phyloP scores from a whole-genome alignment of 1,139 yeast species.

The Magnusiomyces suaveolens region DNA sequence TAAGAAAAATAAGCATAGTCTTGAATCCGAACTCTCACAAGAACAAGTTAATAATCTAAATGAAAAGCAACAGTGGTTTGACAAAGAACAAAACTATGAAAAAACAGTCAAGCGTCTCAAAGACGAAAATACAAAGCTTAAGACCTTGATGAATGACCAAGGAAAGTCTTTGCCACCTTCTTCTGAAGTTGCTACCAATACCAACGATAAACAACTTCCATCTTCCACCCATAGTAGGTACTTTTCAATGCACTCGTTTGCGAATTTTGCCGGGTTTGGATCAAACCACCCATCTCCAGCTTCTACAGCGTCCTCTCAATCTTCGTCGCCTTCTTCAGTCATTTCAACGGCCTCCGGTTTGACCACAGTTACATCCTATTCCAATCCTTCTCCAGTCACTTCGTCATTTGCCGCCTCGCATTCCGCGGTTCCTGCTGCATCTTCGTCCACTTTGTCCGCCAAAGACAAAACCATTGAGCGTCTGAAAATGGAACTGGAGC shows the following conservation, averaged over 20 bases:
- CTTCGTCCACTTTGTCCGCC: conserved; percentile 3
- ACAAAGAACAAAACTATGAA: conserved; percentile 25
- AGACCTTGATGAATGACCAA: neutral
- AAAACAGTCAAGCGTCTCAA: conserved; percentile 18
- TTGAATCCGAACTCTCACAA: conserved; percentile 22
- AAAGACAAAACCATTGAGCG: conserved; percentile 16
- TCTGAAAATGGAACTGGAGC: conserved; percentile 21
- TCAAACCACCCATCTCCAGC: neutral
- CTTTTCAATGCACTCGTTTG: neutral
- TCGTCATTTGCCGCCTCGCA: neutral
- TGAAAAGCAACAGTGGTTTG: conserved; percentile 29
- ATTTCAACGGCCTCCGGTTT: conserved; percentile 1
- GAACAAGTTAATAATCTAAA: conserved; percentile 28
- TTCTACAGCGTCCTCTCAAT: neutral
- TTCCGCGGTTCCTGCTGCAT: neutral
- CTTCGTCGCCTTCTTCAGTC: neutral
- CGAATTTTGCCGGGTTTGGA: neutral
- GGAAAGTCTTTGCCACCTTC: neutral
- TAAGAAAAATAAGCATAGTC: conserved; percentile 20
- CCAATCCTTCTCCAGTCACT: neutral
- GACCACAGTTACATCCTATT: neutral
- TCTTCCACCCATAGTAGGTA: neutral
- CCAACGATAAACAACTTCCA: neutral
- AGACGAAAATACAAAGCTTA: conserved; percentile 8
- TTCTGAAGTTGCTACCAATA: neutral